Percentiles rank a stretch among this genome's conserved stretches.
Conservation (phyloP, 2,329 filamentous ascomycete genomes). For the Orbilia blumenaviensis region DNA sequence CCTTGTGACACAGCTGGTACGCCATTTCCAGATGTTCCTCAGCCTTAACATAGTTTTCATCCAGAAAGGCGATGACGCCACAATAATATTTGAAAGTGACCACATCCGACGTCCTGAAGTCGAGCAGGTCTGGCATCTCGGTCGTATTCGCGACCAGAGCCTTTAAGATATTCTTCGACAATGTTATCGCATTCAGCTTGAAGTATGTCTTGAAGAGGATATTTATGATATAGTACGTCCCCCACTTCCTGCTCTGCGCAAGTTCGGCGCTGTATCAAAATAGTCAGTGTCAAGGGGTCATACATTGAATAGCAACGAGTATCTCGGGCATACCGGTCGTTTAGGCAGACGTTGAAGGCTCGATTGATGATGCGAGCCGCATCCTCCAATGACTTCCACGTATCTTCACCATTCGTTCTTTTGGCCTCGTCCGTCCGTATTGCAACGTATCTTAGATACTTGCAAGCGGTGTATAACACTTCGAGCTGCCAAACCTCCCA, state of each 20-base stretch:
- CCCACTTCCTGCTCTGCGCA: constrained; percentile 95
- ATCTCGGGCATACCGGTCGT: constrained; percentile 74
- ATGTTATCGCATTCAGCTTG: constrained; percentile 86
- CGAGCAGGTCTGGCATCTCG: constrained; percentile 81
- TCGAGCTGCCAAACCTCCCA: constrained; percentile 94
- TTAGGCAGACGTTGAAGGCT: constrained; percentile 89
- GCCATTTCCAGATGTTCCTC: constrained; percentile 82
- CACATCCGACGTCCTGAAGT: constrained; percentile 87
- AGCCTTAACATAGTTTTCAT: constrained; percentile 88
- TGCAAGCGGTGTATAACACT: constrained; percentile 85
- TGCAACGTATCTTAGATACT: constrained; percentile 85
- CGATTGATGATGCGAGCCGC: constrained; percentile 89
- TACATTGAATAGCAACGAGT: not conserved
- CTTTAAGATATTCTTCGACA: constrained; percentile 88
- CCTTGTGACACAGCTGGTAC: constrained; percentile 80
- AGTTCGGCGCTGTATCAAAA: constrained; percentile 73
- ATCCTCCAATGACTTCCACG: constrained; percentile 87
- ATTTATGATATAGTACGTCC: constrained; percentile 92
- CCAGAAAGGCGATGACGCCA: constrained; percentile 90
- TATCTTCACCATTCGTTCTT: constrained; percentile 70
- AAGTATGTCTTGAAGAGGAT: constrained; percentile 99
- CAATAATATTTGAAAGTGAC: constrained; percentile 97
- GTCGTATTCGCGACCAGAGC: constrained; percentile 78
- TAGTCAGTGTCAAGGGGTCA: constrained; percentile 34
- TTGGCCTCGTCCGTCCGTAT: constrained; percentile 85